Evolutionary conservation across 1,284 basidiomycete genomes (phyloP).

Genomic region (Xerocomus minutiporus): DNA sequence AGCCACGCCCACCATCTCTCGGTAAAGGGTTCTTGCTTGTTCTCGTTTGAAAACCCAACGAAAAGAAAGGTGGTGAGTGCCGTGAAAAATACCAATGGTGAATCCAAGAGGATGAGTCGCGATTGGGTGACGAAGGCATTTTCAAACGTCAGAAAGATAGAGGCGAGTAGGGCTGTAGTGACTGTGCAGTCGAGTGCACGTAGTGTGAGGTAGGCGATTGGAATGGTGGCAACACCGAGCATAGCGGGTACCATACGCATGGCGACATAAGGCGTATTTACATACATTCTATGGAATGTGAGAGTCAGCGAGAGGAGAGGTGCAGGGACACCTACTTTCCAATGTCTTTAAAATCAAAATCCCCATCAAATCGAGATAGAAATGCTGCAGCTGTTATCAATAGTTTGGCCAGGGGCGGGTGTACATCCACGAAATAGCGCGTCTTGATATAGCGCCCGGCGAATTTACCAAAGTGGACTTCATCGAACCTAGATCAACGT

Average conservation of each 20-base stretch:
- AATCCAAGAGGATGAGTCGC: conserved; percentile 94
- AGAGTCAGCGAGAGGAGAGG: not conserved
- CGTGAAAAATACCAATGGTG: conserved; percentile 96
- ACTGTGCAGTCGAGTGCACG: conserved; percentile 88
- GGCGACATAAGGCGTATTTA: conserved; percentile 88
- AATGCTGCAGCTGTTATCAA: conserved; percentile 90
- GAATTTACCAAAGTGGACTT: conserved; percentile 96
- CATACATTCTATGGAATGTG: conserved; percentile 58
- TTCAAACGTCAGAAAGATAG: conserved; percentile 92
- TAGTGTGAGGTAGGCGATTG: conserved; percentile 90
- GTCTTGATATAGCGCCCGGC: conserved; percentile 89
- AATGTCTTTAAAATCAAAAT: conserved; percentile 97
- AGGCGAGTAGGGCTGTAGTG: conserved; percentile 85
- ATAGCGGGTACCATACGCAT: conserved; percentile 85
- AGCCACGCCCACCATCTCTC: conserved; percentile 92
- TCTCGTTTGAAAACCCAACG: conserved; percentile 88
- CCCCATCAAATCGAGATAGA: conserved; percentile 86
- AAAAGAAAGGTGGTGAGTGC: conserved; percentile 85
- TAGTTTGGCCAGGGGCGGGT: conserved; percentile 95
- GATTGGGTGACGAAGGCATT: conserved; percentile 96
- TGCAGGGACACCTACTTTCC: conserved; percentile 64
- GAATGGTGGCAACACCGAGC: conserved; percentile 88
- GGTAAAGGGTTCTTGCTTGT: conserved; percentile 79
- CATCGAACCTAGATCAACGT: conserved; percentile 71
- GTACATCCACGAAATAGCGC: conserved; percentile 93